Evolutionary conservation across 2,329 filamentous ascomycete species (phyloP).

Genomic region (Fusarium nisikadoi): DNA sequence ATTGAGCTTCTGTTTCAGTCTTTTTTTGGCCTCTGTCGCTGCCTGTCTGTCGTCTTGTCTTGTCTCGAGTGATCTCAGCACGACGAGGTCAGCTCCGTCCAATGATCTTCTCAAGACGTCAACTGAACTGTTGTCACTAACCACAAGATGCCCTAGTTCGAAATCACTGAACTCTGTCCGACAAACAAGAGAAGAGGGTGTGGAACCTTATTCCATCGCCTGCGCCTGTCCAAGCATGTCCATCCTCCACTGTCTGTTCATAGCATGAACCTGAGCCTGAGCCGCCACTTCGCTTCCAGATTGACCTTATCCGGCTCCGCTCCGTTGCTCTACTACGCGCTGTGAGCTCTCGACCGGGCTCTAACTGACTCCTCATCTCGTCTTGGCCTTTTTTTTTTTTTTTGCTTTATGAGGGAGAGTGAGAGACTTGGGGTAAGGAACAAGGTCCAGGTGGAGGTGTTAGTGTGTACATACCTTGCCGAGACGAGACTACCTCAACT

Average conservation of each 20-base stretch:
- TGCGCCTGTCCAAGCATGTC: neutral
- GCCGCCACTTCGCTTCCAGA: constrained; percentile 33
- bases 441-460: constrained; percentile 24
- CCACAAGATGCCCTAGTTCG: constrained; percentile 6
- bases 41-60: neutral
- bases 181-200: constrained; percentile 34
- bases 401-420: neutral
- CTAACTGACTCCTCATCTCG: constrained; percentile 8
- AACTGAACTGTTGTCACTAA: constrained; percentile 10
- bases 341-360: constrained; percentile 29
- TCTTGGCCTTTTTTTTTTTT: constrained; percentile 2
- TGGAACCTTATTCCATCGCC: constrained; percentile 43
- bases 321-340: neutral
- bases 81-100: neutral
- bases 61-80: constrained; percentile 5
- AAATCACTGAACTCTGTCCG: constrained; percentile 5
- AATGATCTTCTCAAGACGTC: constrained; percentile 17
- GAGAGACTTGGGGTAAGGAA: constrained; percentile 10
- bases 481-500: neutral
- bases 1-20: constrained; percentile 19
- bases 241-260: neutral
- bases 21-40: neutral
- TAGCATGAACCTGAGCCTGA: constrained; percentile 27
- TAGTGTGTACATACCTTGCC: constrained; percentile 8
- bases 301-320: constrained; percentile 38